Percentiles rank a stretch among this genome's conserved stretches.
Evolutionary conservation across 805 yeast genomes (phyloP).

Genomic region (Yarrowia deformans): DNA sequence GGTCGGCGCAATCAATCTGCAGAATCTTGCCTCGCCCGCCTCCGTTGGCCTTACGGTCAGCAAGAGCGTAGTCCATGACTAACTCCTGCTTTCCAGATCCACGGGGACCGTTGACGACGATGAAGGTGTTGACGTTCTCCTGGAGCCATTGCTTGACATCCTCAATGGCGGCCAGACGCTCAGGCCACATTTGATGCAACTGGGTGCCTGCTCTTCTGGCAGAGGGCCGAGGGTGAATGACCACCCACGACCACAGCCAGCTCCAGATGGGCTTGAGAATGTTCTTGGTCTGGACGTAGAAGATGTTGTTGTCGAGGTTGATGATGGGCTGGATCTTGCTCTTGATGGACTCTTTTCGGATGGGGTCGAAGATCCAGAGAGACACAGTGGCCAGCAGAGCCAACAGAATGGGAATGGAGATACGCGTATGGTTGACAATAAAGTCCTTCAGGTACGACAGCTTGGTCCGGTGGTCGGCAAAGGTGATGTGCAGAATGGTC

Average conservation of each 20-base stretch:
- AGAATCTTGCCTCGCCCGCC: slow-evolving; percentile 52
- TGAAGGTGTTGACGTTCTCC: slow-evolving; percentile 90
- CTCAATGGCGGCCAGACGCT: slow-evolving; percentile 69
- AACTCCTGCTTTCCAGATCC: slow-evolving; percentile 93
- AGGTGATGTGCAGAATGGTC: slow-evolving; percentile 71
- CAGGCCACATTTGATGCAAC: slow-evolving; percentile 63
- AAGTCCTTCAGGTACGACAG: slow-evolving; percentile 56
- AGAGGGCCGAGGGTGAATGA: slow-evolving; percentile 24
- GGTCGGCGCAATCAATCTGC: slow-evolving; percentile 77
- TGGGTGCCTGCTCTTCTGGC: slow-evolving; percentile 23
- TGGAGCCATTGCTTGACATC: slow-evolving; percentile 79
- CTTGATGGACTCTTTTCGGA: slow-evolving; percentile 78
- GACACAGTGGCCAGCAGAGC: slow-evolving; percentile 84
- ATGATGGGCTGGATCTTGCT: slow-evolving; percentile 59
- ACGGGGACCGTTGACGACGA: slow-evolving; percentile 88
- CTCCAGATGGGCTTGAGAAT: slow-evolving; percentile 12
- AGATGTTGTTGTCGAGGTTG: slow-evolving; percentile 21
- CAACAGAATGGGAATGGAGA: slow-evolving; percentile 78
- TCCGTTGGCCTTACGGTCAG: slow-evolving; percentile 58
- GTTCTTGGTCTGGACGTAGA: neutral
- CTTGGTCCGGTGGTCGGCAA: slow-evolving; percentile 52
- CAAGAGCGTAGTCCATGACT: slow-evolving; percentile 70
- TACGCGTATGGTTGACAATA: slow-evolving; percentile 77
- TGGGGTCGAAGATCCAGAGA: slow-evolving; percentile 89
- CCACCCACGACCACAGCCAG: slow-evolving; percentile 14